phyloP scores from a whole-genome alignment of 768 basidiomycete genomes.

The Boletus rufocinnamomeus region DNA sequence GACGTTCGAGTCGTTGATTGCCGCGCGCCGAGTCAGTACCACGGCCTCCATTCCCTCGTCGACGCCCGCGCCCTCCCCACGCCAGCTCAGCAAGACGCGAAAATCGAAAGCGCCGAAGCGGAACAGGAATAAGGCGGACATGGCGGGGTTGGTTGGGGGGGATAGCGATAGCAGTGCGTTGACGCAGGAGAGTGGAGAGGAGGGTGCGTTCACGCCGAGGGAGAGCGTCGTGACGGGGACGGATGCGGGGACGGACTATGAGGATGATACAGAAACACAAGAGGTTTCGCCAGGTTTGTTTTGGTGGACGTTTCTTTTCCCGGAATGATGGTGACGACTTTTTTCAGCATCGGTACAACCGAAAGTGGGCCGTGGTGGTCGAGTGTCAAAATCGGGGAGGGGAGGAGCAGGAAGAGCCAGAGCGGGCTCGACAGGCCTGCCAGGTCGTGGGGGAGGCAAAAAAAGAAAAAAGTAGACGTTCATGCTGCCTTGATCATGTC shows the following conservation, averaged over 20 bases:
- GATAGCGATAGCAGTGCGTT: constrained; percentile 85
- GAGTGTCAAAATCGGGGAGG: constrained; percentile 28
- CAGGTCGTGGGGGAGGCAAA: constrained; percentile 30
- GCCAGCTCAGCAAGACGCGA: constrained; percentile 37
- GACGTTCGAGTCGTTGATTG: constrained; percentile 57
- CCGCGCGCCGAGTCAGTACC: constrained; percentile 61
- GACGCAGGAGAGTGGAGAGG: constrained; percentile 82
- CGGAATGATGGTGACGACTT: constrained; percentile 16
- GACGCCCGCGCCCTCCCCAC: constrained; percentile 60
- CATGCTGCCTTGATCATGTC: neutral
- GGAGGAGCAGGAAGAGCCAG: constrained; percentile 31
- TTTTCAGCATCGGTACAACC: constrained; percentile 23
- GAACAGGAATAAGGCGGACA: constrained; percentile 46
- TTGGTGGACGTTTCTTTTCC: neutral
- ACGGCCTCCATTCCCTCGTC: constrained; percentile 55
- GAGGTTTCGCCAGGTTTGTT: constrained; percentile 60
- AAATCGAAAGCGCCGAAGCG: constrained; percentile 52
- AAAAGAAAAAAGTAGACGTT: constrained; percentile 36
- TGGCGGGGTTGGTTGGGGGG: constrained; percentile 76
- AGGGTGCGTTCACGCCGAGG: constrained; percentile 58
- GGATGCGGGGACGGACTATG: constrained; percentile 69
- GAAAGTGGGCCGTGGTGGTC: constrained; percentile 29
- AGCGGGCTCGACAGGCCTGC: constrained; percentile 22
- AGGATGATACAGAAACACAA: constrained; percentile 67
- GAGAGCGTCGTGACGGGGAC: constrained; percentile 72